phyloP scores from a whole-genome alignment of 2,329 filamentous ascomycete species.

The Coleophoma crateriformis region DNA sequence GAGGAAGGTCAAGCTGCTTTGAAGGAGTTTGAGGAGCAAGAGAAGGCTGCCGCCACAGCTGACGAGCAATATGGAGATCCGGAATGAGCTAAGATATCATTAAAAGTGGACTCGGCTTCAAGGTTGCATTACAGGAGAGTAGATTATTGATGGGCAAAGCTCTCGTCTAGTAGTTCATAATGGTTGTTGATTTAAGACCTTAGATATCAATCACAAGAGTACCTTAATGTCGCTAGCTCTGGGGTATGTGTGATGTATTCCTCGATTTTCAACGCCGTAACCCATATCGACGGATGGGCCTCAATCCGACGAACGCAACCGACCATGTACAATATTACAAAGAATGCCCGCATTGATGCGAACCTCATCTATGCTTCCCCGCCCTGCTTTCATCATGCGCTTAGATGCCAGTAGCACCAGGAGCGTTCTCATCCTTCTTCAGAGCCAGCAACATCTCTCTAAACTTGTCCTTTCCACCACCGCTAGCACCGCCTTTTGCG shows the following conservation, averaged over 20 bases:
- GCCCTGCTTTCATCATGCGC: not conserved
- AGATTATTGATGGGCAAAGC: too few species aligned
- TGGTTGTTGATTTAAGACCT: too few species aligned
- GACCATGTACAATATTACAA: conserved; percentile 23
- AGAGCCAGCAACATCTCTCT: conserved; percentile 82
- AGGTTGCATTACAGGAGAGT: too few species aligned
- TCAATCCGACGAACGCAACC: conserved; percentile 16
- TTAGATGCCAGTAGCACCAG: conserved; percentile 59
- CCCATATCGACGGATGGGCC: conserved; percentile 19
- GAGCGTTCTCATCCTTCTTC: conserved; percentile 87
- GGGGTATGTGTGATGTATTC: conserved; percentile 25
- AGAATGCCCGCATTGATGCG: conserved; percentile 1
- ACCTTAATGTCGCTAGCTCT: not conserved
- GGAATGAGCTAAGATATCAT: not conserved
- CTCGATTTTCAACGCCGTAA: conserved; percentile 22
- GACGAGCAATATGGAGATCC: conserved; percentile 1
- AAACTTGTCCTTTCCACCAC: conserved; percentile 94
- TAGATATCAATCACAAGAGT: not conserved
- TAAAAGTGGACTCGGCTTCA: too few species aligned
- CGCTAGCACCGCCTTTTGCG: conserved; percentile 75
- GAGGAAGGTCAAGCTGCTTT: conserved; percentile 75
- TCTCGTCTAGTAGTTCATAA: too few species aligned
- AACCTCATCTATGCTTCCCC: conserved; percentile 5
- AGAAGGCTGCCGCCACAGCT: conserved; percentile 21
- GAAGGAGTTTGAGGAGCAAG: conserved; percentile 65